Conservation (phyloP, 495 filamentous ascomycete species). For the Neurospora terricola region DNA sequence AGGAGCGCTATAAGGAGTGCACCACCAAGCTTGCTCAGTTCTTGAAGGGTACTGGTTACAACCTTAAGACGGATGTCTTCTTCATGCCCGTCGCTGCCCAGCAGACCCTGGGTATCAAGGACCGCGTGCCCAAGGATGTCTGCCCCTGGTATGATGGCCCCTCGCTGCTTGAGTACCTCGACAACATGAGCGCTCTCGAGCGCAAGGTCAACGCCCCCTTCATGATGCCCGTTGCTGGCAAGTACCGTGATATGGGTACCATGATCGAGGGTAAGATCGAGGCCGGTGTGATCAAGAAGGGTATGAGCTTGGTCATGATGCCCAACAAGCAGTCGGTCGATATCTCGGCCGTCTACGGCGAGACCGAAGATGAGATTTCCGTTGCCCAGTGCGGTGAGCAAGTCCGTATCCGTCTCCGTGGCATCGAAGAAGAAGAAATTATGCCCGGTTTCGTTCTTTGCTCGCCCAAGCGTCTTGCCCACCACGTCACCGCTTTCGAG, state of each 20-base stretch:
- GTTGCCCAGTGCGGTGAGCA: conserved; percentile 86
- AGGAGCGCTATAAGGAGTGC: conserved; percentile 86
- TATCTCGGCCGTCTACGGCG: conserved; percentile 80
- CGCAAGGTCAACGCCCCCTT: conserved; percentile 96
- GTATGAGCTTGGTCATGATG: conserved; percentile 78
- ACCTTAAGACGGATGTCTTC: conserved; percentile 76
- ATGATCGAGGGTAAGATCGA: conserved; percentile 97
- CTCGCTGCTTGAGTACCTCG: conserved; percentile 90
- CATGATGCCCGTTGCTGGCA: conserved; percentile 96
- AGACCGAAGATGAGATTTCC: conserved; percentile 85
- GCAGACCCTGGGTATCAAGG: conserved; percentile 73
- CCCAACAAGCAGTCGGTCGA: conserved; percentile 75
- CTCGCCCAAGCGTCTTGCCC: conserved; percentile 80
- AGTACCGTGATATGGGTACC: conserved; percentile 96
- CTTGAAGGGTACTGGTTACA: conserved; percentile 85
- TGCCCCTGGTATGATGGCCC: conserved; percentile 81
- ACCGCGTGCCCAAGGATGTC: conserved; percentile 67
- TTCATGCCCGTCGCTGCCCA: conserved; percentile 98
- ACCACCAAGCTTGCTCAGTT: conserved; percentile 79
- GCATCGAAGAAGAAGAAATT: conserved; percentile 96
- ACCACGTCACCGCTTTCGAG: conserved; percentile 84
- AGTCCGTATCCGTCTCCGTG: conserved; percentile 81
- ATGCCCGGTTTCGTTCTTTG: conserved; percentile 92
- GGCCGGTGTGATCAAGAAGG: conserved; percentile 81
- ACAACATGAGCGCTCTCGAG: conserved; percentile 81